Evolutionary conservation across 2,329 filamentous ascomycete species (phyloP).

Genomic region (Stachybotrys chlorohalonatus): DNA sequence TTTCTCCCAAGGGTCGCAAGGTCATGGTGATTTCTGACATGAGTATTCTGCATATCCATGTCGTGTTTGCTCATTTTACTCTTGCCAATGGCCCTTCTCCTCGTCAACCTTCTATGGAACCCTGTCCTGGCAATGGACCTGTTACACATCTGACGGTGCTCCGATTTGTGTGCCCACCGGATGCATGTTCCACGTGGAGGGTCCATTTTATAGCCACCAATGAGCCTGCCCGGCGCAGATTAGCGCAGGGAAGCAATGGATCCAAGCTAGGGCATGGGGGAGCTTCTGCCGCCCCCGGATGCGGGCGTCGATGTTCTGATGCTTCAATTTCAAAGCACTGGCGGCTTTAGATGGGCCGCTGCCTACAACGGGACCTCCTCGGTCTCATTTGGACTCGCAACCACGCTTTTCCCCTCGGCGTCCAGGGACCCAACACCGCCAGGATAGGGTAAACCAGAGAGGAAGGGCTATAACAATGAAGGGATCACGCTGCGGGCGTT

Average conservation of each 20-base stretch:
- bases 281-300: background rate
- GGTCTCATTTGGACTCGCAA: no score
- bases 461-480: background rate
- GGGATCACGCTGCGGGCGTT: background rate
- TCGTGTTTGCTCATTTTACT: slow-evolving; percentile 1
- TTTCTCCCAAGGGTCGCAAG: background rate
- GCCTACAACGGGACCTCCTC: no score
- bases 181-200: slow-evolving; percentile 23
- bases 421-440: background rate
- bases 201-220: background rate
- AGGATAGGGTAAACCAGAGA: background rate
- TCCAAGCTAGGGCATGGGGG: background rate
- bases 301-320: background rate
- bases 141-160: background rate
- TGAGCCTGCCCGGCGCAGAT: background rate
- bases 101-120: background rate
- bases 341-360: no score
- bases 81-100: background rate
- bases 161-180: background rate
- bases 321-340: no score
- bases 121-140: background rate
- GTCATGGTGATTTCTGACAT: background rate
- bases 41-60: background rate
- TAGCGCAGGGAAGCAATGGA: background rate
- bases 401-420: background rate